A percentile compares a stretch with the other conserved stretches of the same genome.
phyloP scores from a whole-genome alignment of 2,329 filamentous ascomycete genomes.

The Penicillium hordei region DNA sequence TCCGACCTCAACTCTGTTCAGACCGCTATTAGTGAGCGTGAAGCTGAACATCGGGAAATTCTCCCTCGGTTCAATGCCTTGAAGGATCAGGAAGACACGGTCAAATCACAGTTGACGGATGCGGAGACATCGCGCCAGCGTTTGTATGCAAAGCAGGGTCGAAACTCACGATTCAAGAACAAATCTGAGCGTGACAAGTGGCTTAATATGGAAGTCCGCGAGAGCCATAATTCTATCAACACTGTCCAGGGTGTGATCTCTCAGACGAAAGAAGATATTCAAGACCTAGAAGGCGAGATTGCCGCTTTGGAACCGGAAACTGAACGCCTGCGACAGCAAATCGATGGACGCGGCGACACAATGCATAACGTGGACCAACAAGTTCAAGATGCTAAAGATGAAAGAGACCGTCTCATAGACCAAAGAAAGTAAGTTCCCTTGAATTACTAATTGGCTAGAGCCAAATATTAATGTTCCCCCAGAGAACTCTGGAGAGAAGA shows the following conservation, averaged over 20 bases:
- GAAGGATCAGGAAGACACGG: conserved; percentile 69
- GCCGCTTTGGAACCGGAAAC: conserved; percentile 71
- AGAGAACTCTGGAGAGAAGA: conserved; percentile 79
- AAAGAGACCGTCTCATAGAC: conserved; percentile 75
- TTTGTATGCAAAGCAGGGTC: conserved; percentile 87
- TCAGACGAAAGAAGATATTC: conserved; percentile 80
- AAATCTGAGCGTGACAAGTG: conserved; percentile 86
- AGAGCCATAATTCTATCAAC: conserved; percentile 72
- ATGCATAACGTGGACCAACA: conserved; percentile 71
- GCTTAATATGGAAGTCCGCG: conserved; percentile 75
- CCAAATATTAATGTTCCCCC: conserved; percentile 10
- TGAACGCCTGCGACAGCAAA: conserved; percentile 64
- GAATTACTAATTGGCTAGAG: neutral
- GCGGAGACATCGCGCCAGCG: conserved; percentile 74
- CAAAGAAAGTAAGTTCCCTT: conserved; percentile 66
- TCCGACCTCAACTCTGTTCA: conserved; percentile 71
- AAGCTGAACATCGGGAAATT: conserved; percentile 72
- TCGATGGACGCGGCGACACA: conserved; percentile 76
- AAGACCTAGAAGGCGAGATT: conserved; percentile 69
- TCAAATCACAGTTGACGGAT: conserved; percentile 70
- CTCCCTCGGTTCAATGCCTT: conserved; percentile 73
- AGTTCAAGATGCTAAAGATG: conserved; percentile 73
- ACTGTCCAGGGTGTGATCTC: conserved; percentile 81
- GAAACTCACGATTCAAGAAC: conserved; percentile 81
- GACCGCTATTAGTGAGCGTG: conserved; percentile 70